Conservation (phyloP, 345 rosid genomes). For the Mangifera indica region DNA sequence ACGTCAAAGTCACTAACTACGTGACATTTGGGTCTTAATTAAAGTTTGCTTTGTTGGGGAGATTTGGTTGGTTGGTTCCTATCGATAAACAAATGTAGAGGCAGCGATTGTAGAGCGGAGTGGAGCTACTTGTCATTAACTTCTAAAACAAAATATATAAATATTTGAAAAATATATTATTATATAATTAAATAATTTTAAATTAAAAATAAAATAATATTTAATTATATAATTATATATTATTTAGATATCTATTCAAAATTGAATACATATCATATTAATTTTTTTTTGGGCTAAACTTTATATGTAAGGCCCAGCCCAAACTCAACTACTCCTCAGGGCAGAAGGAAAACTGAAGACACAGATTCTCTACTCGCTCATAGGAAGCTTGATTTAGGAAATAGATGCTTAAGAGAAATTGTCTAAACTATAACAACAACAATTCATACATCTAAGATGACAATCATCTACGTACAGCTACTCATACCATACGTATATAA, state of each 20-base stretch:
- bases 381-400: not conserved
- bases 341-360: not conserved
- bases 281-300: too few species aligned
- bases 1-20: constrained; percentile 16
- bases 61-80: too few species aligned
- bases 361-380: not conserved
- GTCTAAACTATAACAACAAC: not conserved
- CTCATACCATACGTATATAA: not conserved
- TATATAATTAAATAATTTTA: too few species aligned
- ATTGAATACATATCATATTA: too few species aligned
- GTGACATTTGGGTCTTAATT: constrained; percentile 1
- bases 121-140: too few species aligned
- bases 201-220: too few species aligned
- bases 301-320: not conserved
- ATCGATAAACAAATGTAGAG: too few species aligned
- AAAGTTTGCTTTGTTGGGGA: not conserved
- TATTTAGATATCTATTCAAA: too few species aligned
- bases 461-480: not conserved
- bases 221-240: too few species aligned
- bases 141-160: too few species aligned
- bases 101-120: too few species aligned
- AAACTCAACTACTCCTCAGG: not conserved
- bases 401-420: not conserved
- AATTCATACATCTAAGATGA: not conserved
- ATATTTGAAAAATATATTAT: too few species aligned